phyloP scores from a whole-genome alignment of 345 rosid species.

The Murraya paniculata region DNA sequence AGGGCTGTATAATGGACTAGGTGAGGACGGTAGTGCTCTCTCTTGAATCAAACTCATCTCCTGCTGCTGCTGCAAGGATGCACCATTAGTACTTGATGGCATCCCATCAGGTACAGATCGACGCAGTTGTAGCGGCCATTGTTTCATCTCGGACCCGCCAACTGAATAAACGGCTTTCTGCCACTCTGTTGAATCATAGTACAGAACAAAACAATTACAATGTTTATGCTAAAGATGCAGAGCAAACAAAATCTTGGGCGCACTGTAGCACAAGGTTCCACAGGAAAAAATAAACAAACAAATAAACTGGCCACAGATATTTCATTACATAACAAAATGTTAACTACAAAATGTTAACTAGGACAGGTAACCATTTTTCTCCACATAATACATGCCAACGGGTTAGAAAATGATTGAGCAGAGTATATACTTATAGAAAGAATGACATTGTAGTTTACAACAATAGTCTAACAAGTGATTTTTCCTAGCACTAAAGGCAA shows the following conservation, averaged over 20 bases:
- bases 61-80: conserved; percentile 72
- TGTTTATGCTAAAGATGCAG: conserved; percentile 5
- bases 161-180: conserved; percentile 93
- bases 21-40: conserved; percentile 79
- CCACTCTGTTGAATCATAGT: conserved; percentile 69
- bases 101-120: conserved; percentile 82
- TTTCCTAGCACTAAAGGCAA: not conserved
- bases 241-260: not conserved
- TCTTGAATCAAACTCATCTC: conserved; percentile 94
- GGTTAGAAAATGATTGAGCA: not conserved
- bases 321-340: not conserved
- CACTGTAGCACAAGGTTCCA: not conserved
- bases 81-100: conserved; percentile 62
- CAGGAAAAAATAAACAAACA: not conserved
- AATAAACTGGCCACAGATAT: not conserved
- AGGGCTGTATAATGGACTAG: conserved; percentile 75
- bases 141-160: conserved; percentile 87
- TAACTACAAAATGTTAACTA: not conserved
- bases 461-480: not conserved
- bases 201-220: conserved; percentile 14
- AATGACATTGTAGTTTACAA: not conserved
- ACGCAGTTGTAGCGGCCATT: conserved; percentile 92
- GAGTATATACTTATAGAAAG: not conserved
- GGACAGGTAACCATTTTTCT: not conserved
- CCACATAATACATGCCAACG: not conserved